Percentiles rank a stretch among this genome's conserved stretches.
Evolutionary conservation across 202 grass and related monocot genomes (phyloP).

Genomic region (Schoenoplectus triqueter): DNA sequence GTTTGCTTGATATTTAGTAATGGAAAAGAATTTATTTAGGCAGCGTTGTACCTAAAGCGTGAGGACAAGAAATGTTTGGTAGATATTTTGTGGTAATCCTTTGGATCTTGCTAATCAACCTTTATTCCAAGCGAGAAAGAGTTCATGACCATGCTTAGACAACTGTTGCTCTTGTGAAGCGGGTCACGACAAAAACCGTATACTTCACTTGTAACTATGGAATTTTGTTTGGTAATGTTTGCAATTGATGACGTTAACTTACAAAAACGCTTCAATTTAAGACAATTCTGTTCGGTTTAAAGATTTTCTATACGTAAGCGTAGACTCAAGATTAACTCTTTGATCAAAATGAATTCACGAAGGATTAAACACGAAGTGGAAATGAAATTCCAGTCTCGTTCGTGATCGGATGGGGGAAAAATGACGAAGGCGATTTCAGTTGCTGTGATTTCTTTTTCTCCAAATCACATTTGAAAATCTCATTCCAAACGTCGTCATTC

Average conservation of each 20-base stretch:
- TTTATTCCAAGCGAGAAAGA: conserved; percentile 1
- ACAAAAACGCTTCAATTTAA: background rate
- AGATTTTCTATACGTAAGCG: background rate
- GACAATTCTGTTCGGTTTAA: background rate
- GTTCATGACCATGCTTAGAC: background rate
- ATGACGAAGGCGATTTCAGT: no score
- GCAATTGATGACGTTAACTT: background rate
- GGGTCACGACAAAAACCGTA: background rate
- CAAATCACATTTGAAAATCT: no score
- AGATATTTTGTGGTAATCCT: background rate
- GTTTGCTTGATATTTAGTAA: background rate
- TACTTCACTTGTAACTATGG: background rate
- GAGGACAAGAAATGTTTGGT: background rate
- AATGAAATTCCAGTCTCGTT: no score
- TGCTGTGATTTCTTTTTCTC: no score
- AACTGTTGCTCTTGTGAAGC: background rate
- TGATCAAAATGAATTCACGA: background rate
- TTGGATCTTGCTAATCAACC: background rate
- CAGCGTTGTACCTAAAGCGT: background rate
- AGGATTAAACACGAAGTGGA: no score
- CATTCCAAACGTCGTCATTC: no score
- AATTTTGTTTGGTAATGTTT: background rate
- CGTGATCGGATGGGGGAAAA: no score
- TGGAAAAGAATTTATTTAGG: background rate
- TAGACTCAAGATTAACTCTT: background rate